Evolutionary conservation across 352 stramenopile genomes (phyloP).

Genomic region (Aphanomyces euteiches): DNA sequence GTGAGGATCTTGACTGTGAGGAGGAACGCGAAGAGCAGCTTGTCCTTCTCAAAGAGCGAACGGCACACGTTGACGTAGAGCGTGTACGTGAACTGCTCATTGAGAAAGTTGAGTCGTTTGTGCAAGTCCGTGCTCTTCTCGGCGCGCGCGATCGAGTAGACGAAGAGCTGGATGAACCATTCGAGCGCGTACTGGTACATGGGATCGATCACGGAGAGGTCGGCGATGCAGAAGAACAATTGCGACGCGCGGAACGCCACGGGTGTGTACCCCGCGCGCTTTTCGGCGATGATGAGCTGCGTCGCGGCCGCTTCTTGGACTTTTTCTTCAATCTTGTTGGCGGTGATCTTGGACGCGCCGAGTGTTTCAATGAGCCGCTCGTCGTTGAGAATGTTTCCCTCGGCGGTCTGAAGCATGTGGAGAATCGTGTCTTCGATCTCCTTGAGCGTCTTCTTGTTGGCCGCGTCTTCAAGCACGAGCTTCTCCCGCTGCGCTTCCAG

Average conservation of each 20-base stretch:
- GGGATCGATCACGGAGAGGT: constrained; percentile 89
- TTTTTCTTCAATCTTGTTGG: constrained; percentile 93
- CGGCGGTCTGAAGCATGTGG: constrained; percentile 86
- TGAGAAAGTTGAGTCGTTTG: constrained; percentile 84
- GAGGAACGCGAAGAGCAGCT: constrained; percentile 94
- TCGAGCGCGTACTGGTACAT: constrained; percentile 97
- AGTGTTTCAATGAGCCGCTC: constrained; percentile 94
- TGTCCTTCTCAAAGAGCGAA: constrained; percentile 95
- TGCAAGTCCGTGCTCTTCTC: constrained; percentile 71
- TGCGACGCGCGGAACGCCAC: constrained; percentile 89
- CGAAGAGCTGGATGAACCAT: constrained; percentile 95
- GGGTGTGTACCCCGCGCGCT: constrained; percentile 86
- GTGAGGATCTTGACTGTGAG: constrained; percentile 91
- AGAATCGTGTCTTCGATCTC: constrained; percentile 97
- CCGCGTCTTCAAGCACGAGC: constrained; percentile 91
- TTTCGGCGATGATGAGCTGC: constrained; percentile 90
- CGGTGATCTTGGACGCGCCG: constrained; percentile 89
- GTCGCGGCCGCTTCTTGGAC: constrained; percentile 90
- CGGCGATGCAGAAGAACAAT: constrained; percentile 94
- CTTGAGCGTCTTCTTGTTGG: constrained; percentile 93
- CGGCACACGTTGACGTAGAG: constrained; percentile 95
- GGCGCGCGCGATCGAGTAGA: constrained; percentile 85
- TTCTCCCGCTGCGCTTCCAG: constrained; percentile 90
- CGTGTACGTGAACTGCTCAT: constrained; percentile 92
- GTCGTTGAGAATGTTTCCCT: constrained; percentile 95